A percentile compares a stretch with the other conserved stretches of the same genome.
These are phyloP conservation scores for Boletus rex-veris DNA, from an alignment of 768 basidiomycete genomes.

Conservation along the genomic window DNA sequence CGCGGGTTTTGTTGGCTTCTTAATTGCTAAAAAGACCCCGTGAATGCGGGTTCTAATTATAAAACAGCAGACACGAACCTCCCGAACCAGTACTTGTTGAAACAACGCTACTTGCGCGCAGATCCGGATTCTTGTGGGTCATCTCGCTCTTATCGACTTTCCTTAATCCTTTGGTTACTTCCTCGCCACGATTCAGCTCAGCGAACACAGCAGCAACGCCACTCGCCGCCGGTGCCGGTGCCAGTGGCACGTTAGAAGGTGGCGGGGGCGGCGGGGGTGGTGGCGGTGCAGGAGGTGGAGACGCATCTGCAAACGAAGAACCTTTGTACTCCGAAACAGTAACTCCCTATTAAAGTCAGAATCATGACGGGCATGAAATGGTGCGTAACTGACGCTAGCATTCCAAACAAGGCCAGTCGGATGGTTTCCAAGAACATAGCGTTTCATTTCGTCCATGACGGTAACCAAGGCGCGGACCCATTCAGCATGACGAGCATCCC, in stretches of 20 bases:
- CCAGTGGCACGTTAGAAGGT: slow-evolving; percentile 38
- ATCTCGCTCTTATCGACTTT: slow-evolving; percentile 96
- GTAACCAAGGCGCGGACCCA: slow-evolving; percentile 77
- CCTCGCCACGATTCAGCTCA: slow-evolving; percentile 83
- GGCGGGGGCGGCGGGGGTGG: slow-evolving; percentile 53
- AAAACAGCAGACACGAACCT: slow-evolving; percentile 27
- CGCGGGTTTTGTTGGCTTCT: slow-evolving; percentile 74
- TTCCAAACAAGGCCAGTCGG: slow-evolving; percentile 91
- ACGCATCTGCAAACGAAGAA: slow-evolving; percentile 28
- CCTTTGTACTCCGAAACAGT: slow-evolving; percentile 52
- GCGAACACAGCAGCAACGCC: slow-evolving; percentile 84
- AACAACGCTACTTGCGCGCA: slow-evolving; percentile 56
- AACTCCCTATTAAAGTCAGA: slow-evolving; percentile 45
- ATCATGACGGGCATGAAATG: neutral
- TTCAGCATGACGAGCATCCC: slow-evolving; percentile 81
- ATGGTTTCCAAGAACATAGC: slow-evolving; percentile 83
- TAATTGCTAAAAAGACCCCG: slow-evolving; percentile 31
- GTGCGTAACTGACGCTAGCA: slow-evolving; percentile 49
- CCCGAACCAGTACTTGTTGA: slow-evolving; percentile 40
- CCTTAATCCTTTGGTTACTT: slow-evolving; percentile 84
- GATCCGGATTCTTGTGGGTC: slow-evolving; percentile 96
- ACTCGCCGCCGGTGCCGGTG: slow-evolving; percentile 44
- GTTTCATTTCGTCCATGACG: slow-evolving; percentile 73
- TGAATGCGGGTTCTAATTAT: neutral
- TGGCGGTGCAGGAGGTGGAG: slow-evolving; percentile 22